These are phyloP conservation scores for Talaromyces sp. DNA, from an alignment of 2,329 filamentous ascomycete genomes.

Conservation along the genomic window DNA sequence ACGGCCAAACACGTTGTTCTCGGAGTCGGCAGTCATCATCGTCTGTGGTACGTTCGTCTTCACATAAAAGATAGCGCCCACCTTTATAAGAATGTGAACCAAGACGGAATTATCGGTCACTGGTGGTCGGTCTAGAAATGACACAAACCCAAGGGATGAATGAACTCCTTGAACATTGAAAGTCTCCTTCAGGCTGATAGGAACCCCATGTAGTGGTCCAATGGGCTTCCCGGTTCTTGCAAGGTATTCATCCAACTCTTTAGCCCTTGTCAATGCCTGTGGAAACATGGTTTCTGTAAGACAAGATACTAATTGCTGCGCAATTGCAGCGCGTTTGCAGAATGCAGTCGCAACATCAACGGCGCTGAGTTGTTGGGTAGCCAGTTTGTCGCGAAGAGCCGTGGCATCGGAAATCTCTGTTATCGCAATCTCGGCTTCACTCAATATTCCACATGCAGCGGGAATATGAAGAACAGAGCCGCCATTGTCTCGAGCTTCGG, in stretches of 20 bases:
- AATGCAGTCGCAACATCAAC: slow-evolving; percentile 20
- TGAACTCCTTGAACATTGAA: slow-evolving; percentile 35
- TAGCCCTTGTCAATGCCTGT: slow-evolving; percentile 52
- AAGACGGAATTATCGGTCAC: slow-evolving; percentile 32
- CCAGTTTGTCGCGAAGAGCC: slow-evolving; percentile 9
- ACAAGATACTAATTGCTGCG: slow-evolving; percentile 43
- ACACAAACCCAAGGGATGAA: slow-evolving; percentile 25
- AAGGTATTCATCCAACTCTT: slow-evolving; percentile 52
- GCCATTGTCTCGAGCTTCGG: slow-evolving; percentile 7
- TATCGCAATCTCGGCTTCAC: slow-evolving; percentile 11
- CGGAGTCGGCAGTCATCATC: slow-evolving; percentile 50
- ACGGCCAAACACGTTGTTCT: slow-evolving; percentile 48
- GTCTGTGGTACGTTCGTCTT: slow-evolving; percentile 45
- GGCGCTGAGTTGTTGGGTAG: slow-evolving; percentile 6
- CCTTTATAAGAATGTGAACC: slow-evolving; percentile 41
- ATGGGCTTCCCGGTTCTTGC: slow-evolving; percentile 44
- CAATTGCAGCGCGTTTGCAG: slow-evolving; percentile 20
- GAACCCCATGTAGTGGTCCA: slow-evolving; percentile 65
- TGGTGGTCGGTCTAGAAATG: slow-evolving; percentile 18
- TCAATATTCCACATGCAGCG: slow-evolving; percentile 9
- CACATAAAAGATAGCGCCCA: slow-evolving; percentile 48
- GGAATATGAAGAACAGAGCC: slow-evolving; percentile 29
- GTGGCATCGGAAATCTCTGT: slow-evolving; percentile 21
- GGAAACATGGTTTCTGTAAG: slow-evolving; percentile 57
- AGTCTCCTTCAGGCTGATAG: slow-evolving; percentile 53